Conservation (phyloP, 1,284 basidiomycete species). For the Ustilago nuda region DNA sequence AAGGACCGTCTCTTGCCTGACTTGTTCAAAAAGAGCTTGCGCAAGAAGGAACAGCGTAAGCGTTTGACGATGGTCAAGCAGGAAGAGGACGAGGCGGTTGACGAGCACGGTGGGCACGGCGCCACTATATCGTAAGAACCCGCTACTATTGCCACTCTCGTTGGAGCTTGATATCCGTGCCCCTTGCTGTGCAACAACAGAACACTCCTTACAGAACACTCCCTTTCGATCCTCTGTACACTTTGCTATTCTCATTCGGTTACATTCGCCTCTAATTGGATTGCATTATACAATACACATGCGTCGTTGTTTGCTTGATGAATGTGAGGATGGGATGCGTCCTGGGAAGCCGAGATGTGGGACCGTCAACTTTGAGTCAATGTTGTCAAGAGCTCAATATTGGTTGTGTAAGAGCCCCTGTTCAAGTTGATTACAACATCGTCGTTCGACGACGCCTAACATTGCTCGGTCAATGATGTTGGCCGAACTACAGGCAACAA, state of each 20-base stretch:
- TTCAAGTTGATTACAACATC: neutral
- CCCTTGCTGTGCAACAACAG: neutral
- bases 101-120: conserved; percentile 12
- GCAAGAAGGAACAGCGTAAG: conserved; percentile 38
- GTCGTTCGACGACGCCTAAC: neutral
- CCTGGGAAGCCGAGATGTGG: neutral
- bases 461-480: neutral
- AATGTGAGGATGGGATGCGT: neutral
- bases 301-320: neutral
- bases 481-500: neutral
- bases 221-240: neutral
- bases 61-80: conserved; percentile 48
- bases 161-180: neutral
- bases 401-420: neutral
- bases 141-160: neutral
- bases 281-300: conserved; percentile 2
- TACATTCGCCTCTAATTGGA: conserved; percentile 9
- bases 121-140: conserved; percentile 3
- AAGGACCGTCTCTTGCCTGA: conserved; percentile 44
- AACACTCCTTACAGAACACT: neutral
- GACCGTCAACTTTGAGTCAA: neutral
- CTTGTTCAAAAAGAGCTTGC: conserved; percentile 35
- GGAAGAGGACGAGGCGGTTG: conserved; percentile 36
- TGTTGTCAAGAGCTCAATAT: neutral
- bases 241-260: conserved; percentile 1